Evolutionary conservation across 2,329 filamentous ascomycete species (phyloP), one percentile per base, ranked within the genome.

Genomic region (Neopestalotiopsis clavispora): DNA sequence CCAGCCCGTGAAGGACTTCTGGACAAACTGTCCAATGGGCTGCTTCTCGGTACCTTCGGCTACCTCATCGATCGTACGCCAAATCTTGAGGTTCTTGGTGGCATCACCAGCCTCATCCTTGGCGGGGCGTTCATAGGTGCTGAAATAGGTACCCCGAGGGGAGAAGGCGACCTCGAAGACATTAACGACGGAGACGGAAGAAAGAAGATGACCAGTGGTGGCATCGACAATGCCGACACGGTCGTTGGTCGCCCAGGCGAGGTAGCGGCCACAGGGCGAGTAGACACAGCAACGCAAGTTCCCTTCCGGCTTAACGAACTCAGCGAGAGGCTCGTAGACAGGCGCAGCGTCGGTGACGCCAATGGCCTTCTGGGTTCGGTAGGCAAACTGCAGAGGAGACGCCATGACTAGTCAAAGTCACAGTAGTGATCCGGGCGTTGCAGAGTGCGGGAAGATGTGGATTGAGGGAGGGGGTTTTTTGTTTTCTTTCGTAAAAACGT

Each of bases 151-250:
- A 71, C 96, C 96, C 68, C 91, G 87, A 4, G 95, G 96, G 32
- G 96, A 99, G 84, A 99, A 99, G 73, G 92, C 94, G 70, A 99
- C 85, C 81, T 99, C 96, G 84, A 94, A 97, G 73, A 98, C 94
- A 78, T 97, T 95, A 69, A 91, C 84, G 58, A 94, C 89, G 69
- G 91, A 88, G 64, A 99, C 88, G 45, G 87, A 91, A 71, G 94
- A 90, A 77, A 97, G 85, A 74, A 92, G 83, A 75, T 91, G 85
- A 76, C 95, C 95, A 73, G 85, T 87, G 59, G 92, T 92, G 72
- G 95, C 89, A 80, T 98, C 94, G 76, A 97, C 87, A 73, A 98
- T 91, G 74, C 88, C 91, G 77, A 99, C 95, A 78, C 90, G 91
- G 76, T 97, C 94, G 72, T 91, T 92, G 71, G 94, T 93, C 74